Evolutionary conservation across 2,329 filamentous ascomycete species (phyloP), one percentile per base, ranked within the genome.

Genomic region (Sporothrix phasma): DNA sequence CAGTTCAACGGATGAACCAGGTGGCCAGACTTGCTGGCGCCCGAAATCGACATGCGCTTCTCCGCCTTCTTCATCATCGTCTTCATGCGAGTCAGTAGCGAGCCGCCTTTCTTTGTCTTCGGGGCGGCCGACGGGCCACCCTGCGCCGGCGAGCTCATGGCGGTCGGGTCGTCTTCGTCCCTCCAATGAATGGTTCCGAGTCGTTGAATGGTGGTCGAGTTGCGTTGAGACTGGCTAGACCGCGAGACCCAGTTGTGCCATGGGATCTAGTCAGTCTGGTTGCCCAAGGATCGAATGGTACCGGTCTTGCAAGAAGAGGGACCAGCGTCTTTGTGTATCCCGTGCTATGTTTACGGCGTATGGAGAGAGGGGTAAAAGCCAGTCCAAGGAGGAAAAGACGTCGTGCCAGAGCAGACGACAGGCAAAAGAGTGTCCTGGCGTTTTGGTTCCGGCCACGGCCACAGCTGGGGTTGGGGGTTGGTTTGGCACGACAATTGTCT

Each of bases 21-120:
- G 31, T 67, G 60, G 6, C 58, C 67, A 39, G 66, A 65, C 8
- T 67, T 62, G 64, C 61, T 64, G 15, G 62, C 39, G 60, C 70
- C 59, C 53, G 72, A 67, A 54, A 69, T 41, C 62, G 69, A 65
- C 41, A 66, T 68, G 56, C 68, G 62, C 68, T 70, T 70, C 61
- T 79, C 78, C 66, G 76, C 72, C 68, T 74, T 78, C 72, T 74
- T 81, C 64, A 82, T 74, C 37, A 80, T 79, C 3, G 79, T 79
- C 75, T 78, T 83, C 70, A 81, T 75, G 41, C 79, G 75, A 41
- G 77, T 77, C 37, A 83, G 66, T 22, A 83, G 77, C 31, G 83
- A 68, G 13, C 78, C 69, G 15, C 77, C 76, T 71, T 75, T 81
- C 73, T 77, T 81, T 69, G 78, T 76, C 70, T 74, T 75, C 51